Evolutionary conservation across 1,284 basidiomycete genomes (phyloP).

Genomic region (Puccinia novopanici): DNA sequence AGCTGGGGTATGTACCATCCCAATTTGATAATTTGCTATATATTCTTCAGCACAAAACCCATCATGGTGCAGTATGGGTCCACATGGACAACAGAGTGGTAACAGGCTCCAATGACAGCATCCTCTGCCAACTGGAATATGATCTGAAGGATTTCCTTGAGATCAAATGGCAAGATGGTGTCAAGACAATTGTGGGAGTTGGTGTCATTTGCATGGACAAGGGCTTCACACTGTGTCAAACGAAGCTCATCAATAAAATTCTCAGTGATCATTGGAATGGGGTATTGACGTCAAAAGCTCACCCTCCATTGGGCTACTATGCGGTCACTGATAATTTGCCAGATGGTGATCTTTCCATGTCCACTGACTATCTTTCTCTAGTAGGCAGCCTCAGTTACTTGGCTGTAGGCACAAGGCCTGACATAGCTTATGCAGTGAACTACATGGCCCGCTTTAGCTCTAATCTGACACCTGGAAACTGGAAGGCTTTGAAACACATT

Average conservation of each 20-base stretch:
- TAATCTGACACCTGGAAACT: too few relatives aligned
- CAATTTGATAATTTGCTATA: background rate
- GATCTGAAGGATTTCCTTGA: background rate
- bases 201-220: too few relatives aligned
- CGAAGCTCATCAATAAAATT: too few relatives aligned
- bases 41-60: background rate
- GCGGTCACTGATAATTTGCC: background rate
- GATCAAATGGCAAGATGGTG: too few relatives aligned
- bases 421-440: too few relatives aligned
- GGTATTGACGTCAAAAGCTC: background rate
- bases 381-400: too few relatives aligned
- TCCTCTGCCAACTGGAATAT: too few relatives aligned
- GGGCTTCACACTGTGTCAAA: too few relatives aligned
- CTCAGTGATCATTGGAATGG: background rate
- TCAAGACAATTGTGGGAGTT: too few relatives aligned
- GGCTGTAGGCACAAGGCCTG: too few relatives aligned
- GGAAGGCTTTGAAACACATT: background rate
- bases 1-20: too few relatives aligned
- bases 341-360: background rate
- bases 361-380: background rate
- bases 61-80: background rate
- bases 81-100: background rate
- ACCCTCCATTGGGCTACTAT: background rate
- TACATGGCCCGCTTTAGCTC: background rate
- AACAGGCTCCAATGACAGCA: too few relatives aligned